Evolutionary conservation across 306 rosid species (phyloP).

Genomic region (Acacia crassicarpa): DNA sequence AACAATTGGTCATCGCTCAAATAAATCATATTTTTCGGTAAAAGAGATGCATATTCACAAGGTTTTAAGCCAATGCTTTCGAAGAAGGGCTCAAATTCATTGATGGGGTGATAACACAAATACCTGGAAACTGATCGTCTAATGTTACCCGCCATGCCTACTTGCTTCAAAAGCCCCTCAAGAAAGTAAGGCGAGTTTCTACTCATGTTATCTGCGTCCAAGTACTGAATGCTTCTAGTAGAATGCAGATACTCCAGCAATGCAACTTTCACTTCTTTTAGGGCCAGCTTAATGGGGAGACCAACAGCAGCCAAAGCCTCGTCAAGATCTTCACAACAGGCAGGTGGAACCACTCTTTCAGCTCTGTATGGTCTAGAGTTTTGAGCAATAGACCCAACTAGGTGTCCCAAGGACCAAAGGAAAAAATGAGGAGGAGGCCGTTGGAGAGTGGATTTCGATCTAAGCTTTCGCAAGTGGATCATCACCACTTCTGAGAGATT

Average conservation of each 20-base stretch:
- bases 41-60: slow-evolving; percentile 53
- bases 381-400: slow-evolving; percentile 21
- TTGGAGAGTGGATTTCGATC: slow-evolving; percentile 24
- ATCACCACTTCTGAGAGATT: slow-evolving; percentile 31
- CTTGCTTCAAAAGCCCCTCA: slow-evolving; percentile 43
- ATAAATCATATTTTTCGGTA: slow-evolving; percentile 62
- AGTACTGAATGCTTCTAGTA: slow-evolving; percentile 61
- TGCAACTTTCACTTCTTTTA: slow-evolving; percentile 66
- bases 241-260: slow-evolving; percentile 72
- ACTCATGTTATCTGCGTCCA: slow-evolving; percentile 82
- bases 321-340: background rate
- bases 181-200: slow-evolving; percentile 66
- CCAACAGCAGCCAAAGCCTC: background rate
- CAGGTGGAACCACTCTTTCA: slow-evolving; percentile 13
- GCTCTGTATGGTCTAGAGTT: slow-evolving; percentile 51
- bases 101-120: slow-evolving; percentile 73
- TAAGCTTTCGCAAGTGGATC: slow-evolving; percentile 44
- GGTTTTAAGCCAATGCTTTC: slow-evolving; percentile 83
- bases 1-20: slow-evolving; percentile 55
- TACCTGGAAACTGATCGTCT: slow-evolving; percentile 44
- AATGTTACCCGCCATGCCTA: slow-evolving; percentile 26
- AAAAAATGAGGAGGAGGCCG: slow-evolving; percentile 34
- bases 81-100: slow-evolving; percentile 86
- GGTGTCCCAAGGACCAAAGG: slow-evolving; percentile 8
- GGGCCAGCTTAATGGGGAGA: slow-evolving; percentile 3